Base-by-base conservation (phyloP, 1,139 yeast species). In the Suhomyces panamericanus region DNA sequence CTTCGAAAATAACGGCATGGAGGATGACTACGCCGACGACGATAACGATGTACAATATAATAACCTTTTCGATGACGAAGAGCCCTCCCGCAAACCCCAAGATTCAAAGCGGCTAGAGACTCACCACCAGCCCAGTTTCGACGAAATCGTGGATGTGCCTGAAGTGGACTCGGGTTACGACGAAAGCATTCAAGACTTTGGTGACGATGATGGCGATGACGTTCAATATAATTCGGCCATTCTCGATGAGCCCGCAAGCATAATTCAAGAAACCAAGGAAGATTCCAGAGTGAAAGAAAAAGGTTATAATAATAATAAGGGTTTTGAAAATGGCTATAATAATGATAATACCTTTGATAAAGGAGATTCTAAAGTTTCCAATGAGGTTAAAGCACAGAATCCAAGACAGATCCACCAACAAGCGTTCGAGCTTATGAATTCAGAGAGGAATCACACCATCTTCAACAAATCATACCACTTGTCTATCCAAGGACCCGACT, bases 1-100 rank as follows among this genome's bases (percentile, higher is more conserved):
- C 50, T 73, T 59, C 50, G 58, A 55, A 73, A 35, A 79, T 39
- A 87, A 81, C 36, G 88, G 79, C 24, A 35, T 52, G 49, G 57
- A 62, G 46, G 57, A 56, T 41, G 81, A 73, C 24, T 77, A 71
- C 13, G 36, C 10, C 2, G 83, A 73, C 11, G 85, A 77, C 17
- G 81, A 73, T 9, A 85, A 75, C 4, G 67, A 63, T 24, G 82
- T 56, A 6, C 62, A 58, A 29, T 62, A 58, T 41, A 59, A 58
- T 40, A 50, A 51, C 9, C 38, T 56, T 12, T 60, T 59, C 41
- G 58, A 57, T 29, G 60, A 55, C 7, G 65, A 60, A 11, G 35
- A 36, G 10, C 24, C 24, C 2, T 2, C 24, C 2, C 8, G 7
- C 2, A 5, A 2, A 4, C 4, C 24, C 24, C 5, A 7, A 20